Conservation (phyloP, 1,284 basidiomycete species). For the Ustilago xerochloae region DNA sequence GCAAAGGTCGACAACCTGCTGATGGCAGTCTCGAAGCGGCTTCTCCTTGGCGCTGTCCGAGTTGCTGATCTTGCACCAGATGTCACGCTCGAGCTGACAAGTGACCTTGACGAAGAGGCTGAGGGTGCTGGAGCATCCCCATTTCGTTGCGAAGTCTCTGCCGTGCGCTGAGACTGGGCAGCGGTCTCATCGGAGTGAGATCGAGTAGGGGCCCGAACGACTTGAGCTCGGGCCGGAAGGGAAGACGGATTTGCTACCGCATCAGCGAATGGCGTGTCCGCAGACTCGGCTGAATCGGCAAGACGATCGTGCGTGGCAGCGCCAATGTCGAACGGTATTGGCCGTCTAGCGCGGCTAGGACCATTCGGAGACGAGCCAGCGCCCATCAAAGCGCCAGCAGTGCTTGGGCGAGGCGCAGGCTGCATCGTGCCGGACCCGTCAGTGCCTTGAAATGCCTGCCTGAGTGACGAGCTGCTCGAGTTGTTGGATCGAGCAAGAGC, state of each 20-base stretch:
- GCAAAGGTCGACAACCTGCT: constrained; percentile 61
- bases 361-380: constrained; percentile 1
- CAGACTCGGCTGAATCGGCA: background rate
- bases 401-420: constrained; percentile 3
- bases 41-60: constrained; percentile 14
- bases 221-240: background rate
- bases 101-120: background rate
- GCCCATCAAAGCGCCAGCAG: background rate
- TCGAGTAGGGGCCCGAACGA: background rate
- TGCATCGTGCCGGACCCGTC: constrained; percentile 25
- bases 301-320: background rate
- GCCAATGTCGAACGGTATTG: constrained; percentile 24
- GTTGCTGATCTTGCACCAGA: constrained; percentile 3
- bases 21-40: constrained; percentile 54
- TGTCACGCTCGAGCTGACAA: constrained; percentile 19
- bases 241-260: background rate
- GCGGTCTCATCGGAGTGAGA: background rate
- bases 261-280: background rate
- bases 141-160: background rate
- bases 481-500: constrained; percentile 20
- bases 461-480: constrained; percentile 44
- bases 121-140: background rate
- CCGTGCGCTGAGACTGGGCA: background rate
- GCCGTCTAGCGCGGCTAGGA: constrained; percentile 11
- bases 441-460: constrained; percentile 20